phyloP scores from a whole-genome alignment of 2,329 filamentous ascomycete species.

The Exophiala mesophila region DNA sequence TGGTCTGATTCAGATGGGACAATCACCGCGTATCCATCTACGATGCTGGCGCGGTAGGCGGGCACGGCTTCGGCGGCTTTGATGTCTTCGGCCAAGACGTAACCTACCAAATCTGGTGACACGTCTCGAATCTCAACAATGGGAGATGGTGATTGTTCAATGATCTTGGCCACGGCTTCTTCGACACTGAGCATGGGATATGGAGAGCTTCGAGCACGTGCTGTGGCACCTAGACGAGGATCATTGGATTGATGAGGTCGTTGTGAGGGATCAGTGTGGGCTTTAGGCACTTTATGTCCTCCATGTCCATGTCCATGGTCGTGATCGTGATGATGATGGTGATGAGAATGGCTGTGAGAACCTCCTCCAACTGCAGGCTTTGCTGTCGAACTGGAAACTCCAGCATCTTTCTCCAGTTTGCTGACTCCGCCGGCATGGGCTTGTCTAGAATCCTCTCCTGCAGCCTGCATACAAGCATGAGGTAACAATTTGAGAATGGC shows the following conservation, averaged over 20 bases:
- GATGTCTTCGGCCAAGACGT: slow-evolving; percentile 78
- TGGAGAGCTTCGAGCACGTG: slow-evolving; percentile 76
- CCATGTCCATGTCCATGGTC: slow-evolving; percentile 55
- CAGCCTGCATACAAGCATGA: slow-evolving; percentile 87
- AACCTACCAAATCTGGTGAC: slow-evolving; percentile 60
- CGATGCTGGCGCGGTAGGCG: slow-evolving; percentile 90
- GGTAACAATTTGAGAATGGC: slow-evolving; percentile 84
- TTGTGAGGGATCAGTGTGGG: slow-evolving; percentile 65
- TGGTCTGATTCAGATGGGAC: slow-evolving; percentile 49
- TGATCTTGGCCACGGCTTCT: slow-evolving; percentile 69
- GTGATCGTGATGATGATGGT: slow-evolving; percentile 40
- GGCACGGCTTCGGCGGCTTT: slow-evolving; percentile 77
- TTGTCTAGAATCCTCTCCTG: slow-evolving; percentile 72
- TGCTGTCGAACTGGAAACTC: slow-evolving; percentile 40
- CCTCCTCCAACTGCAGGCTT: slow-evolving; percentile 13
- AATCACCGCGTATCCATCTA: slow-evolving; percentile 90
- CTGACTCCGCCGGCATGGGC: slow-evolving; percentile 77
- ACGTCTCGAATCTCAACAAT: slow-evolving; percentile 58
- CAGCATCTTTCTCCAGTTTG: slow-evolving; percentile 79
- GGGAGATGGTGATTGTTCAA: slow-evolving; percentile 65
- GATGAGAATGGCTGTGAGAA: slow-evolving; percentile 17
- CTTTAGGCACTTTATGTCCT: slow-evolving; percentile 58
- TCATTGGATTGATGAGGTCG: slow-evolving; percentile 52
- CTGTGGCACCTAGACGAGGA: slow-evolving; percentile 55
- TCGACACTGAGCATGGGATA: slow-evolving; percentile 88